Percentiles rank a stretch among this genome's conserved stretches.
phyloP scores from a whole-genome alignment of 768 basidiomycete genomes.

The Tremella mesenterica region DNA sequence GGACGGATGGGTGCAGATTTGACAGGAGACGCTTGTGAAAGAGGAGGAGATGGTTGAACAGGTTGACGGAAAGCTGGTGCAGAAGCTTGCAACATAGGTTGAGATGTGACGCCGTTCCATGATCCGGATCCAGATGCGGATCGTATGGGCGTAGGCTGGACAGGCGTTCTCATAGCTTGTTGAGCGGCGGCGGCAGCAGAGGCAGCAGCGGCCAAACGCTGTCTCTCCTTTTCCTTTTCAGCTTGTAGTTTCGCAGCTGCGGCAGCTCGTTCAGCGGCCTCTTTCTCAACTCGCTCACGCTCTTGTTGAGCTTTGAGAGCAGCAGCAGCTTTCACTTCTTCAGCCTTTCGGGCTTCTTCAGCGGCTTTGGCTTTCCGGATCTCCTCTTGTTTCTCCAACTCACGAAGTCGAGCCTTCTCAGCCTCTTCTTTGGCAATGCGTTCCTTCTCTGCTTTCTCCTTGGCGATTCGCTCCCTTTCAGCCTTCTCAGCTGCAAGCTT shows the following conservation, averaged over 20 bases:
- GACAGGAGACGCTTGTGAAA: neutral
- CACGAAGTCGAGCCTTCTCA: slow-evolving; percentile 34
- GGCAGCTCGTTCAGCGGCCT: slow-evolving; percentile 20
- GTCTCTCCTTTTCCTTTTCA: slow-evolving; percentile 1
- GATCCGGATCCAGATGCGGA: neutral
- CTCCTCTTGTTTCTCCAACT: slow-evolving; percentile 55
- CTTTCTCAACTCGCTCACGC: slow-evolving; percentile 22
- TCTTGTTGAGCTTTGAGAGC: slow-evolving; percentile 28
- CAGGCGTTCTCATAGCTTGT: slow-evolving; percentile 10
- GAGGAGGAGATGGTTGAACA: neutral
- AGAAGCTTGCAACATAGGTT: too few species aligned
- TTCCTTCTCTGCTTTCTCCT: slow-evolving; percentile 46
- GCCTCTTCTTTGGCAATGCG: slow-evolving; percentile 24
- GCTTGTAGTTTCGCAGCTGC: slow-evolving; percentile 14
- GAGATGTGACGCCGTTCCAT: neutral
- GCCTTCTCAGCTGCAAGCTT: slow-evolving; percentile 55
- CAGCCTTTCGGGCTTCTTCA: slow-evolving; percentile 39
- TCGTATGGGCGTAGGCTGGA: neutral
- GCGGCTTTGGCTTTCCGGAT: slow-evolving; percentile 25
- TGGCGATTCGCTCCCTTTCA: slow-evolving; percentile 58
- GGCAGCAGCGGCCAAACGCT: neutral
- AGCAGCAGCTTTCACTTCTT: slow-evolving; percentile 24
- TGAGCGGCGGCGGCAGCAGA: slow-evolving; percentile 14
- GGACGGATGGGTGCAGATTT: neutral
- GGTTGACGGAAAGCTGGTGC: too few species aligned